These are phyloP conservation scores for Fusarium kyushuense DNA, from an alignment of 2,329 filamentous ascomycete species.

Conservation along the genomic window DNA sequence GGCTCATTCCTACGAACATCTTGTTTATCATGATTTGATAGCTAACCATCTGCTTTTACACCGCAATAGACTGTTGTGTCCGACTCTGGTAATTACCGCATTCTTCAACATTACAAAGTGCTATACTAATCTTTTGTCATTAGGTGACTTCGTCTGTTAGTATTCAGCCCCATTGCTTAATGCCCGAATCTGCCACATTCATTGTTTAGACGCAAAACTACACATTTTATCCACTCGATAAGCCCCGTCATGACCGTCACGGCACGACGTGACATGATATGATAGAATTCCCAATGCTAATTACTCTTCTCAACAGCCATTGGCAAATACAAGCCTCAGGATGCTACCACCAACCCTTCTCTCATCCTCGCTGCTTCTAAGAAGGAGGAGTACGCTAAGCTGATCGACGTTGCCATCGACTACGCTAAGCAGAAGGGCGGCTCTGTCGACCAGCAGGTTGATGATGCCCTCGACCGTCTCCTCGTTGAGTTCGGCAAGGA, in stretches of 20 bases:
- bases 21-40: slow-evolving; percentile 14
- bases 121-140: slow-evolving; percentile 51
- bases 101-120: slow-evolving; percentile 12
- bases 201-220: slow-evolving; percentile 4
- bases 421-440: slow-evolving; percentile 84
- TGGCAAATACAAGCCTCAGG: slow-evolving; percentile 99
- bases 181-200: slow-evolving; percentile 13
- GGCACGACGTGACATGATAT: slow-evolving; percentile 32
- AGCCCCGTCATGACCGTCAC: slow-evolving; percentile 21
- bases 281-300: slow-evolving; percentile 20
- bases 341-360: slow-evolving; percentile 99
- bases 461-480: slow-evolving; percentile 90
- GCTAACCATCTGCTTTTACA: slow-evolving; percentile 43
- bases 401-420: slow-evolving; percentile 86
- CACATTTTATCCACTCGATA: slow-evolving; percentile 2
- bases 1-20: not conserved
- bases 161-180: slow-evolving; percentile 47
- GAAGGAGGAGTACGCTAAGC: slow-evolving; percentile 93
- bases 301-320: slow-evolving; percentile 74
- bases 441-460: slow-evolving; percentile 83
- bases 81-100: slow-evolving; percentile 82
- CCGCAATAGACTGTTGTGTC: slow-evolving; percentile 84
- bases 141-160: slow-evolving; percentile 83
- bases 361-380: slow-evolving; percentile 98
- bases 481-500: slow-evolving; percentile 98